Evolutionary conservation across 441 rosid species (phyloP).

Genomic region (Manihot esculenta): DNA sequence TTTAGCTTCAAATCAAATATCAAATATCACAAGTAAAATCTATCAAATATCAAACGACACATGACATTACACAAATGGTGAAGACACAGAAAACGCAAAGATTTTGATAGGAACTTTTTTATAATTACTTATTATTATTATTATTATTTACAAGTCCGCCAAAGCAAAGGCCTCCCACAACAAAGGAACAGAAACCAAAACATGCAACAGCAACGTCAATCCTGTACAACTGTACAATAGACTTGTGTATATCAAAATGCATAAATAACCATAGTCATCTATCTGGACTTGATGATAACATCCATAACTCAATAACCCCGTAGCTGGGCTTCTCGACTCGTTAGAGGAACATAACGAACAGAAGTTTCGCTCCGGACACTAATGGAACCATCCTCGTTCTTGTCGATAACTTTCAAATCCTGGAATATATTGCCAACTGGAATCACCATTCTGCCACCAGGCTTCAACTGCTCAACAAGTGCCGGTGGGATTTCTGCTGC

Average conservation of each 20-base stretch:
- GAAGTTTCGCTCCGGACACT: conserved; percentile 59
- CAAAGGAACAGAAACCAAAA: not conserved
- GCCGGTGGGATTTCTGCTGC: conserved; percentile 79
- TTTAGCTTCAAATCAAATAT: too few relatives aligned
- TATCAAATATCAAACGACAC: too few relatives aligned
- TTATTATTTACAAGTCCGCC: conserved; percentile 1
- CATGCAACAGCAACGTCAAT: not conserved
- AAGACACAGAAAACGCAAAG: too few relatives aligned
- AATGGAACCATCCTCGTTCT: conserved; percentile 65
- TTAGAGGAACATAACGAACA: conserved; percentile 88
- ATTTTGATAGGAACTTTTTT: too few relatives aligned
- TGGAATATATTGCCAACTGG: conserved; percentile 83
- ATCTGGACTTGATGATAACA: not conserved
- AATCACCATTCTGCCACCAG: conserved; percentile 93
- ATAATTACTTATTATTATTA: not conserved
- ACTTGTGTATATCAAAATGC: not conserved
- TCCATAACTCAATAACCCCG: conserved; percentile 35
- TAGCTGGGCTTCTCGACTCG: conserved; percentile 78
- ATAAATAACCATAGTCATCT: not conserved
- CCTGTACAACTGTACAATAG: conserved; percentile 5
- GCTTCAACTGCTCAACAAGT: conserved; percentile 81
- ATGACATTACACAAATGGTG: too few relatives aligned
- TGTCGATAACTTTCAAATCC: conserved; percentile 75
- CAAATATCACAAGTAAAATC: too few relatives aligned
- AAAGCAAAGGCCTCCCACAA: not conserved